Evolutionary conservation across 2,329 filamentous ascomycete genomes (phyloP), one percentile per base, ranked within the genome.

Genomic region (Colletotrichum plurivorum): DNA sequence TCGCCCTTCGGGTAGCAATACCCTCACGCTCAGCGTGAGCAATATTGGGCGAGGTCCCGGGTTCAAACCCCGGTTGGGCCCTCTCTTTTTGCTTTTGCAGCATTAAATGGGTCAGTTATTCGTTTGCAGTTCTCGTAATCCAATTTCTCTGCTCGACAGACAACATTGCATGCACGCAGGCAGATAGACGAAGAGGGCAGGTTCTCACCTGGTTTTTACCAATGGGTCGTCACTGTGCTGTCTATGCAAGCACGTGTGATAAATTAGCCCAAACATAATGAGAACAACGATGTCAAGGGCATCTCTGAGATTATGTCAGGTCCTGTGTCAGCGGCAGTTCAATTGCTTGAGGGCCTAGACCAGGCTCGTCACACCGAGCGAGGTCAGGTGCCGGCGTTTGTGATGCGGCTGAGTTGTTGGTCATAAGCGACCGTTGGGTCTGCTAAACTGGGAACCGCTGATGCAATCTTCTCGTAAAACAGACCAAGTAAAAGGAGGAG

Each of bases 51-150:
- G 65, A 67, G 65, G 65, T 55, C 65, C 65, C 65, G 43, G 59
- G 65, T 67, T 67, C 65, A 46, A 67, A 57, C 54, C 65, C 59
- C 43, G 65, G 65, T 67, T 64, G 60, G 65, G 65, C 52, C 65
- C 64, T 48, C 8, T 6, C 2, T 56, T 25, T 63, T 55, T 39
- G 13, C 10, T n/a, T 18, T 36, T 10, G 31, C 31, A 36, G 31
- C 7, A 9, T 36, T 3, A 36, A 36, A 36, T 36, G 3, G 31
- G 10, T 2, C 2, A 10, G 10, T 36, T 9, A 36, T 9, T 9
- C 6, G 31, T 9, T 2, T 36, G 31, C 31, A 10, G 4, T 36
- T 10, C 8, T 36, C 3, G 10, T 36, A 36, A 36, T 10, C 10
- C 31, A 9, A 36, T 36, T 36, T 36, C 31, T 36, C 10, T 36